A percentile compares a stretch with the other conserved stretches of the same genome.
phyloP scores from a whole-genome alignment of 495 filamentous ascomycete genomes.

The Astrocystis sublimbata region DNA sequence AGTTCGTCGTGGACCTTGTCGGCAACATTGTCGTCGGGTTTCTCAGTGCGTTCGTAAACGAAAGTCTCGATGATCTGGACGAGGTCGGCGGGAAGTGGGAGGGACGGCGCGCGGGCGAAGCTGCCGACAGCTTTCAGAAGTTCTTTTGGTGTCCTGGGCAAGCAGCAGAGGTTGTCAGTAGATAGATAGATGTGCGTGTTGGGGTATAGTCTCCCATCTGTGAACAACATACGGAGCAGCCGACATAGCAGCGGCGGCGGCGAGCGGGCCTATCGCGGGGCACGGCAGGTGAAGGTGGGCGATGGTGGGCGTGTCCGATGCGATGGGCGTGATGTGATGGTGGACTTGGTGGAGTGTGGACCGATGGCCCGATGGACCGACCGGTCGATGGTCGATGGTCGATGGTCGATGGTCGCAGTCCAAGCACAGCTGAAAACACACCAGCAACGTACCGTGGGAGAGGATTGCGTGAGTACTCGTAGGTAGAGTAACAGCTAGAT shows the following conservation, averaged over 20 bases:
- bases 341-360: too few relatives aligned
- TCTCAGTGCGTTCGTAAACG: conserved; percentile 56
- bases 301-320: too few relatives aligned
- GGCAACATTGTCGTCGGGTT: conserved; percentile 58
- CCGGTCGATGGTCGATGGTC: too few relatives aligned
- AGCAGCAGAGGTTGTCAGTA: conserved; percentile 2
- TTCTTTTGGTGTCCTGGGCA: conserved; percentile 58
- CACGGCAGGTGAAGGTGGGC: too few relatives aligned
- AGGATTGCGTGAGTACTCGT: too few relatives aligned
- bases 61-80: conserved; percentile 59
- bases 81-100: conserved; percentile 65
- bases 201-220: conserved; percentile 7
- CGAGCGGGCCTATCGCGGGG: neutral
- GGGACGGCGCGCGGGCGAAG: conserved; percentile 52
- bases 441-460: neutral
- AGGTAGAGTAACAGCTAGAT: too few relatives aligned
- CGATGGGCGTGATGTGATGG: neutral
- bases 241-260: conserved; percentile 26
- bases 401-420: neutral
- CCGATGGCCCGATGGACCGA: too few relatives aligned
- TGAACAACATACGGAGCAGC: conserved; percentile 31
- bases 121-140: conserved; percentile 58
- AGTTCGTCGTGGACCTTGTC: conserved; percentile 69
- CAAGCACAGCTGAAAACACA: conserved; percentile 19
- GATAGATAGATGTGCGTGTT: conserved; percentile 7